A percentile compares a stretch with the other conserved stretches of the same genome.
These are phyloP conservation scores for Heliamphora pulchella DNA, from an alignment of 179 eudicot genomes.

Conservation along the genomic window DNA sequence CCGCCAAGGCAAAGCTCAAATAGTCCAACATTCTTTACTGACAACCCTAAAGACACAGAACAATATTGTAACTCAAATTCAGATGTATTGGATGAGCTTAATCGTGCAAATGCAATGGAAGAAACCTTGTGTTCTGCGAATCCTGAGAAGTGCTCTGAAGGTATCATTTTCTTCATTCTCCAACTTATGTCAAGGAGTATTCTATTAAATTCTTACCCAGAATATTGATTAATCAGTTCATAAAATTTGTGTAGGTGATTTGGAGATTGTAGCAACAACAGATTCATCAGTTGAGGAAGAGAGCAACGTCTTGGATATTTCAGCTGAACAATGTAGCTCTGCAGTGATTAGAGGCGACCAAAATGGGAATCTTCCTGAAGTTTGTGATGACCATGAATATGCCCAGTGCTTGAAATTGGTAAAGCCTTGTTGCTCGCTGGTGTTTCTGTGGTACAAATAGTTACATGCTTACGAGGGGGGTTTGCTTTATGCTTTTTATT, in stretches of 20 bases:
- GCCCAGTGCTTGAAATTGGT: constrained; percentile 17
- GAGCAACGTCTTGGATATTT: constrained; percentile 19
- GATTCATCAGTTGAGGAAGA: constrained; percentile 25
- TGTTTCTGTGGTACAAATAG: background rate
- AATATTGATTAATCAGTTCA: background rate
- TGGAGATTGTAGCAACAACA: constrained; percentile 15
- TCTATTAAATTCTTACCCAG: background rate
- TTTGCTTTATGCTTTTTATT: no score
- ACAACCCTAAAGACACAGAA: constrained; percentile 18
- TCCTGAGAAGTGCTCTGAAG: constrained; percentile 30
- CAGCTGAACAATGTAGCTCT: constrained; percentile 24
- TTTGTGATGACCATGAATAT: constrained; percentile 15
- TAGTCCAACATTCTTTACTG: constrained; percentile 10
- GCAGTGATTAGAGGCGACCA: constrained; percentile 15
- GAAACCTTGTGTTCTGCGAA: constrained; percentile 5
- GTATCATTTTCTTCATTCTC: constrained; percentile 23
- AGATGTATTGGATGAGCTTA: constrained; percentile 20
- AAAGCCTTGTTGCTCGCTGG: background rate
- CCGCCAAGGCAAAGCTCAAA: constrained; percentile 8
- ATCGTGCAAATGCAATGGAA: constrained; percentile 17
- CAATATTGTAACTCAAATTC: constrained; percentile 20
- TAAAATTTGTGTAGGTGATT: constrained; percentile 21
- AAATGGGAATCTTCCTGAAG: constrained; percentile 17
- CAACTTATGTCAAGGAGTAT: background rate
- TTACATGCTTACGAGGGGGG: background rate